Percentiles rank a stretch among this genome's conserved stretches.
These are phyloP conservation scores for Skeletonema potamos DNA, from an alignment of 108 stramenopile genomes.

Conservation along the genomic window DNA sequence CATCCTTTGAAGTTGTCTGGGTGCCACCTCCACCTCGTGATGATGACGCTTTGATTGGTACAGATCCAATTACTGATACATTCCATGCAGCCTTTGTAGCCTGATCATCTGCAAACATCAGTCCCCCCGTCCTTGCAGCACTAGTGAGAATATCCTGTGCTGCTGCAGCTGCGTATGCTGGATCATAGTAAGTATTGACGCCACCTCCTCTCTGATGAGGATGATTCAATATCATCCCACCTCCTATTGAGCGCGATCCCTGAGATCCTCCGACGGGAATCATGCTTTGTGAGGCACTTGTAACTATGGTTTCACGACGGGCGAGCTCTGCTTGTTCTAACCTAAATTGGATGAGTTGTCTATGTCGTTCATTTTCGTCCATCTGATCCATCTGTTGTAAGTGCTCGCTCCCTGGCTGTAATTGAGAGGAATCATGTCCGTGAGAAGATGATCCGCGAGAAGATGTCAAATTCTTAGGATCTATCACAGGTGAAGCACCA, in stretches of 20 bases:
- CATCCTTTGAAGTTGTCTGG: not conserved
- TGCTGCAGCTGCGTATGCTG: constrained; percentile 35
- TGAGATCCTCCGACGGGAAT: constrained; percentile 27
- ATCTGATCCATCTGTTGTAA: constrained; percentile 8
- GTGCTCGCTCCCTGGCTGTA: not conserved
- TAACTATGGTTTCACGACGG: constrained; percentile 40
- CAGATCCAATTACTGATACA: constrained; percentile 22
- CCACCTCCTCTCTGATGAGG: constrained; percentile 16
- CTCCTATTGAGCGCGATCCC: not conserved
- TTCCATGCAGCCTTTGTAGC: constrained; percentile 31
- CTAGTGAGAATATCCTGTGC: constrained; percentile 41
- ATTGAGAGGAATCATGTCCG: constrained; percentile 2
- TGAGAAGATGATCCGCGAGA: constrained; percentile 7
- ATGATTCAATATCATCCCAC: constrained; percentile 16
- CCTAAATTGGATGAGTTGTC: constrained; percentile 31
- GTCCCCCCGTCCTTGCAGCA: constrained; percentile 28
- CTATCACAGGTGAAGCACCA: not conserved
- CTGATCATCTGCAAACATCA: constrained; percentile 34
- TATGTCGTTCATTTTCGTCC: constrained; percentile 32
- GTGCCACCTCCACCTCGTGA: not conserved
- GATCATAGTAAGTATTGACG: constrained; percentile 39
- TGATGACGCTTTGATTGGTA: not conserved
- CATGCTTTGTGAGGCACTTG: constrained; percentile 29
- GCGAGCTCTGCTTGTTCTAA: constrained; percentile 40
- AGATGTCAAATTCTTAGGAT: constrained; percentile 1